These are phyloP conservation scores for Penicillium desertorum DNA, from an alignment of 495 filamentous ascomycete species.

Conservation along the genomic window DNA sequence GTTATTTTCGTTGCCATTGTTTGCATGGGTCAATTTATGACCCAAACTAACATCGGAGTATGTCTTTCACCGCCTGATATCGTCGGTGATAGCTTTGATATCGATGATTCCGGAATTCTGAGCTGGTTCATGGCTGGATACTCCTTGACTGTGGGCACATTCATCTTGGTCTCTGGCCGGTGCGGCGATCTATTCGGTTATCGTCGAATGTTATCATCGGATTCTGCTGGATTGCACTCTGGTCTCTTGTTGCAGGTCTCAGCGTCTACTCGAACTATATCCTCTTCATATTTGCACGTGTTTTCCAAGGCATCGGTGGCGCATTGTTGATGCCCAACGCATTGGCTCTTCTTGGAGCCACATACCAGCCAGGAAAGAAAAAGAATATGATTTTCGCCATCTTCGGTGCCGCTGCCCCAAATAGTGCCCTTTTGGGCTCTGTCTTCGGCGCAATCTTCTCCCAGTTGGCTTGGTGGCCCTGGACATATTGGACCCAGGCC, in stretches of 20 bases:
- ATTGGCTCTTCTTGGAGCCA: slow-evolving; percentile 59
- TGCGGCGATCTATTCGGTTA: slow-evolving; percentile 61
- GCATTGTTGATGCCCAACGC: slow-evolving; percentile 63
- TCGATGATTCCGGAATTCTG: slow-evolving; percentile 39
- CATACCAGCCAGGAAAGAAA: slow-evolving; percentile 51
- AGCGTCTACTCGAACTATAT: slow-evolving; percentile 49
- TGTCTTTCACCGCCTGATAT: slow-evolving; percentile 40
- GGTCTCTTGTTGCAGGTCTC: slow-evolving; percentile 56
- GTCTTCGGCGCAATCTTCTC: slow-evolving; percentile 53
- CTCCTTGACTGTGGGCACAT: slow-evolving; percentile 60
- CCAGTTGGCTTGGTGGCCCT: slow-evolving; percentile 61
- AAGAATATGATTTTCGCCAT: slow-evolving; percentile 65
- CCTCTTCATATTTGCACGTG: slow-evolving; percentile 59
- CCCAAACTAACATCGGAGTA: slow-evolving; percentile 31
- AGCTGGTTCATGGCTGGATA: slow-evolving; percentile 60
- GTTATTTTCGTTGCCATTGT: slow-evolving; percentile 29
- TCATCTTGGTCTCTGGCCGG: slow-evolving; percentile 55
- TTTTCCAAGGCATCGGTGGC: slow-evolving; percentile 61
- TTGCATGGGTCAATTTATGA: slow-evolving; percentile 40
- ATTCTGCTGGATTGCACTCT: slow-evolving; percentile 57
- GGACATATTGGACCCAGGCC: slow-evolving; percentile 60
- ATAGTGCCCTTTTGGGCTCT: slow-evolving; percentile 51
- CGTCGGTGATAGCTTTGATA: slow-evolving; percentile 48
- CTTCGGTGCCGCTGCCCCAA: slow-evolving; percentile 63
- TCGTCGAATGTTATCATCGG: slow-evolving; percentile 57